These are phyloP conservation scores for Spergularia bocconei DNA, from an alignment of 148 eudicot species.

Conservation along the genomic window DNA sequence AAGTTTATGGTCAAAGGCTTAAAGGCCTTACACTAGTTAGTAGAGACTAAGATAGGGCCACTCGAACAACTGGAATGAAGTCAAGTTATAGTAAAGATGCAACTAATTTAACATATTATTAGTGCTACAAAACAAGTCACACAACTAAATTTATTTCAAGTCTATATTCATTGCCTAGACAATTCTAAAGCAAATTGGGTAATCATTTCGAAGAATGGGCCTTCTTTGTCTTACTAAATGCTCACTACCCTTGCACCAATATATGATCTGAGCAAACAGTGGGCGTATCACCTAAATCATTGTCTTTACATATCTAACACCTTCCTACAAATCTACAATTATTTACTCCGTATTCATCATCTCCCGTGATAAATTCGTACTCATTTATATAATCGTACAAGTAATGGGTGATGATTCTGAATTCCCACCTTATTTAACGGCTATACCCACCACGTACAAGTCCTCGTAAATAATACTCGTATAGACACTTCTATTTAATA, in stretches of 20 bases:
- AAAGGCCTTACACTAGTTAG: background rate
- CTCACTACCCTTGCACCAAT: conserved; percentile 13
- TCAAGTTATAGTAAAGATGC: background rate
- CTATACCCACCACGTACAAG: too few species aligned
- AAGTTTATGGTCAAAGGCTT: conserved; percentile 14
- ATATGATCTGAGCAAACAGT: conserved; percentile 7
- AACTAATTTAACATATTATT: background rate
- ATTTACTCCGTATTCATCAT: conserved; percentile 5
- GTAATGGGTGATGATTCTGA: too few species aligned
- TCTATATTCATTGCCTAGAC: conserved; percentile 31
- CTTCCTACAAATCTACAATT: background rate
- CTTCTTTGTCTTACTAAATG: conserved; percentile 28
- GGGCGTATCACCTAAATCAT: background rate
- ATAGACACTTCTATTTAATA: too few species aligned
- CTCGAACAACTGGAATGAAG: conserved; percentile 20
- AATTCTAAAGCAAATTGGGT: conserved; percentile 18
- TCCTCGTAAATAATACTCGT: too few species aligned
- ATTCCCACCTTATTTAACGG: too few species aligned
- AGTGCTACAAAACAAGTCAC: too few species aligned
- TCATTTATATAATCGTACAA: background rate
- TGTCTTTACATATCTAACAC: background rate
- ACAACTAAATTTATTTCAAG: conserved; percentile 4
- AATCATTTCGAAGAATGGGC: conserved; percentile 35
- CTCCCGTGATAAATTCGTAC: background rate
- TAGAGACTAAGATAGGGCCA: background rate